phyloP scores from a whole-genome alignment of 805 yeast genomes.

The Zygotorulaspora florentina region DNA sequence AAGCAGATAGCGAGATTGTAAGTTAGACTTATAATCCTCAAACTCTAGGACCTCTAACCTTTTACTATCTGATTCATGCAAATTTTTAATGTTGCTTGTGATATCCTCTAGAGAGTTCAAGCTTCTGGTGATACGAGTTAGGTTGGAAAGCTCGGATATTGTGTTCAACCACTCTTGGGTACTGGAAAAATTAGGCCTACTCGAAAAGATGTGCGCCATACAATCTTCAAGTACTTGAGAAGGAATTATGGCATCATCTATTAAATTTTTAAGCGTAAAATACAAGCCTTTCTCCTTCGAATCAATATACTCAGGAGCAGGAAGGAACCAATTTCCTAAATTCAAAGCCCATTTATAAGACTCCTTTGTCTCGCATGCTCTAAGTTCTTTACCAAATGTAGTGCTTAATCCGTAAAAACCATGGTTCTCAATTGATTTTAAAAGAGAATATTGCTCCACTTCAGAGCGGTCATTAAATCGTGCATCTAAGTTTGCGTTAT shows the following conservation, averaged over 20 bases:
- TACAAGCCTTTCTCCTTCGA: constrained; percentile 49
- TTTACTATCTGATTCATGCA: constrained; percentile 3
- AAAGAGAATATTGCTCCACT: constrained; percentile 16
- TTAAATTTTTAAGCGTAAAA: constrained; percentile 45
- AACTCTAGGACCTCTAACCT: constrained; percentile 10
- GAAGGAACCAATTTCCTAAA: constrained; percentile 71
- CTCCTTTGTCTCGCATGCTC: constrained; percentile 19
- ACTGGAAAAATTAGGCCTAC: constrained; percentile 9
- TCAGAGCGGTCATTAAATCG: constrained; percentile 15
- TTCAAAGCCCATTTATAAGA: constrained; percentile 71
- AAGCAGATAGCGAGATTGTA: constrained; percentile 21
- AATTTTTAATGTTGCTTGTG: neutral
- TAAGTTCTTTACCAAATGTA: constrained; percentile 34
- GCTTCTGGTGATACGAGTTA: constrained; percentile 7
- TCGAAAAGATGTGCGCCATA: constrained; percentile 5
- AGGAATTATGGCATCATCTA: constrained; percentile 10
- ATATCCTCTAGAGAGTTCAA: constrained; percentile 1
- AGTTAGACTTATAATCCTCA: constrained; percentile 10
- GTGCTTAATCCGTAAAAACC: constrained; percentile 60
- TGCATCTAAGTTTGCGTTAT: constrained; percentile 55
- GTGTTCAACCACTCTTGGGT: constrained; percentile 23
- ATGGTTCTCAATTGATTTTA: constrained; percentile 41
- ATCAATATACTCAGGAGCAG: constrained; percentile 38
- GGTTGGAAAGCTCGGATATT: constrained; percentile 14
- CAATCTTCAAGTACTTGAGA: constrained; percentile 6